These are phyloP conservation scores for Scheffersomyces insectosa DNA, from an alignment of 1,139 yeast species.

Conservation along the genomic window DNA sequence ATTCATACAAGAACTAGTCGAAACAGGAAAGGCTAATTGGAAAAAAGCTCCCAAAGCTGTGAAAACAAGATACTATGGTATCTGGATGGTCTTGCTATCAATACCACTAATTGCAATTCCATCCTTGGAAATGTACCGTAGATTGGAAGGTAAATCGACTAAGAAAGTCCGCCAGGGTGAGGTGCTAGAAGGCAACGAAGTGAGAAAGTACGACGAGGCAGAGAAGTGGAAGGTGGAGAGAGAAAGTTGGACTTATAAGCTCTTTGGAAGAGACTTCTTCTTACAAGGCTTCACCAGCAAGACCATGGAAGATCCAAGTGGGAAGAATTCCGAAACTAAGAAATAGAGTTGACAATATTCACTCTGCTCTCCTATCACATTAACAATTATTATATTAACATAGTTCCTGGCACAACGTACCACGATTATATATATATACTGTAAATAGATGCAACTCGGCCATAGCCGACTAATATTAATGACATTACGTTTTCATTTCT, in stretches of 20 bases:
- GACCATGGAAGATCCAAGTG: constrained; percentile 29
- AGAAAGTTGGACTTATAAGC: constrained; percentile 36
- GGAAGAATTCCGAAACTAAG: background rate
- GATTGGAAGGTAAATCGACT: constrained; percentile 45
- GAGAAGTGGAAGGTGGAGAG: constrained; percentile 45
- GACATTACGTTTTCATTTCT: background rate
- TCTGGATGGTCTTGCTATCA: constrained; percentile 39
- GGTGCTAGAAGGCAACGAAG: constrained; percentile 31
- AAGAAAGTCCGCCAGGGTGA: constrained; percentile 47
- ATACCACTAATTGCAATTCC: constrained; percentile 40
- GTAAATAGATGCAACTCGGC: background rate
- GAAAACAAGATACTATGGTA: constrained; percentile 39
- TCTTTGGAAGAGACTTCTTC: constrained; percentile 47
- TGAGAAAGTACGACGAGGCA: constrained; percentile 37
- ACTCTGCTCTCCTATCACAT: background rate
- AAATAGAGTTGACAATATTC: background rate
- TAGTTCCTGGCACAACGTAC: too few species aligned
- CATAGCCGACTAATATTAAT: background rate
- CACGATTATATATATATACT: background rate
- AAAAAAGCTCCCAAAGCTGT: constrained; percentile 45
- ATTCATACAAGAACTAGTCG: constrained; percentile 35
- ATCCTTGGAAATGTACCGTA: constrained; percentile 35
- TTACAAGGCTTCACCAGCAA: constrained; percentile 49
- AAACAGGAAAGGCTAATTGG: constrained; percentile 49
- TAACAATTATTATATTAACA: too few species aligned